Evolutionary conservation across 345 rosid species (phyloP), one percentile per base, ranked within the genome.

Genomic region (Microcos paniculata): DNA sequence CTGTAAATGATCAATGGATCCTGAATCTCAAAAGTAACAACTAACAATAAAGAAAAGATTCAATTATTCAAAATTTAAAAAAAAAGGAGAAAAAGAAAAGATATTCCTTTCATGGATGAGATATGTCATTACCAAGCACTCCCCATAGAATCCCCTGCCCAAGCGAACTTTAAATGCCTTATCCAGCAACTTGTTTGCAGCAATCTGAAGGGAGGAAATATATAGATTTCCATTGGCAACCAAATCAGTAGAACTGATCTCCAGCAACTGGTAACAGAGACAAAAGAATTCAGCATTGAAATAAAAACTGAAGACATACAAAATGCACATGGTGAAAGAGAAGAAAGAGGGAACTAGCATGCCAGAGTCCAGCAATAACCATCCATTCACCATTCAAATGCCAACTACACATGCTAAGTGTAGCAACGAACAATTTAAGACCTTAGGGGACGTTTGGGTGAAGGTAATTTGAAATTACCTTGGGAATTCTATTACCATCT

Each of bases 81-180:
- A n/a, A n/a, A n/a, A n/a, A n/a, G n/a, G n/a, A n/a, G 62, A 57
- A 16, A 31, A 38, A 62, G 62, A 33, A 72, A 28, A 45, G 24
- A 42, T 28, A 74, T 51, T 19, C 13, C 26, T 40, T 40, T 35
- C 18, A 2, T 19, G 15, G 16, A 21, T 8, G 21, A 49, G 51
- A 72, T 49, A 63, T 72, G 12, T 31, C 45, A 42, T 81, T 89
- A 95, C 97, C 96, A 95, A 82, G 86, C 97, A 95, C 71, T 93
- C 93, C 82, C 98, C 99, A 85, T 93, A 91, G 73, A 95, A 80
- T 81, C 99, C 98, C 88, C 90, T 83, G 76, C 99, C 98, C 76
- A 95, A 70, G 45, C 71, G 82, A 77, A 93, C 79, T 80, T 86
- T 87, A 68, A 87, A 80, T 79, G 76, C 84, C 80, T 90, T 91